Conservation (phyloP, 2,329 filamentous ascomycete species). For the Chalaropsis ovoidea region DNA sequence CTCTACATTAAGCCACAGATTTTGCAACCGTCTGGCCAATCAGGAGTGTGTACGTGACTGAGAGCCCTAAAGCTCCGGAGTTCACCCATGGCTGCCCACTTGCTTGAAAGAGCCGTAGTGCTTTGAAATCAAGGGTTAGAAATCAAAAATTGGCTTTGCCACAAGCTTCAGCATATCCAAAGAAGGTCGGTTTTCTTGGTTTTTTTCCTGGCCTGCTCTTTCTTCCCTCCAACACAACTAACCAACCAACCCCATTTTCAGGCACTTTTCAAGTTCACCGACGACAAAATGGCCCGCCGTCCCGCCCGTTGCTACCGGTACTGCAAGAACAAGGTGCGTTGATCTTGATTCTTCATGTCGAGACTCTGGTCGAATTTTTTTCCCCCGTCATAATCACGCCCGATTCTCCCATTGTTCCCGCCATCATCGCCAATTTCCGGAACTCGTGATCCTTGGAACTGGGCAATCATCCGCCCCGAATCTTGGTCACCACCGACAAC, state of each 20-base stretch:
- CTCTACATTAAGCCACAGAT: slow-evolving; percentile 24
- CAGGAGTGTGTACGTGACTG: background rate
- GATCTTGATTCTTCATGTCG: slow-evolving; percentile 21
- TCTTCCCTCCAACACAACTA: slow-evolving; percentile 32
- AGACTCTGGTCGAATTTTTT: slow-evolving; percentile 14
- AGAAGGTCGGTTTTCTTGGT: slow-evolving; percentile 24
- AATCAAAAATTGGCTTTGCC: slow-evolving; percentile 28
- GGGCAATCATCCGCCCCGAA: background rate
- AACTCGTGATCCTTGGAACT: background rate
- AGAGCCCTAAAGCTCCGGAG: slow-evolving; percentile 36
- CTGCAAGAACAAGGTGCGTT: slow-evolving; percentile 99
- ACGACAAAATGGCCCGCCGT: slow-evolving; percentile 95
- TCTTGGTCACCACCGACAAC: background rate
- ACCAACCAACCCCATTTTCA: slow-evolving; percentile 29
- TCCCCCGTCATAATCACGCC: background rate
- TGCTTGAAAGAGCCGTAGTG: slow-evolving; percentile 29
- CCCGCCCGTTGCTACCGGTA: slow-evolving; percentile 99
- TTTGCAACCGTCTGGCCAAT: slow-evolving; percentile 30
- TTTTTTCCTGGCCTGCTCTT: slow-evolving; percentile 23
- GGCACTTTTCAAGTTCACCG: slow-evolving; percentile 29
- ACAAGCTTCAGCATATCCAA: slow-evolving; percentile 24
- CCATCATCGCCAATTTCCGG: background rate
- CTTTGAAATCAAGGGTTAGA: slow-evolving; percentile 46
- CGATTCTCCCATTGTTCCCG: background rate
- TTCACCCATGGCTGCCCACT: slow-evolving; percentile 28